Evolutionary conservation across 768 basidiomycete species (phyloP), one percentile per base, ranked within the genome.

Genomic region (Lentinula boryana): DNA sequence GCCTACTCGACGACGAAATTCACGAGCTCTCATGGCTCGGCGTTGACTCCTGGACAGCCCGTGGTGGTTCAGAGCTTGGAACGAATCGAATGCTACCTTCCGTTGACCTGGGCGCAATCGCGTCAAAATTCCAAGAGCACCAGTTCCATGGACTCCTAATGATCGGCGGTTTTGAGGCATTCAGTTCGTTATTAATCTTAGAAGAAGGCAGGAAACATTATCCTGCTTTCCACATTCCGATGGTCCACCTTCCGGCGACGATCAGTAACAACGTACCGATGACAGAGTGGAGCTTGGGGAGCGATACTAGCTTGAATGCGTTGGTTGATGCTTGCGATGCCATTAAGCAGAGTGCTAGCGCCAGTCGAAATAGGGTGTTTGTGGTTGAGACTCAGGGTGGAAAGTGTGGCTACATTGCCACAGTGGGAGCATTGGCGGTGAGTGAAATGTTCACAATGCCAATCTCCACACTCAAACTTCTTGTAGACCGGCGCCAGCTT

Each of bases 381-480:
- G 91, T 98, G 1, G 93, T 99, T 16, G 96, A 99, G 75, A 98
- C 95, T 0, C 97, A 98, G 72, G 97, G 97, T 53, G 97, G 96
- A 8, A 88, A 90, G 70, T 97, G 93, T 70, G 97, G 97, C 8
- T 99, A 95, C 71, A 85, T 99, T 60, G 95, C 95, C 3, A 88
- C 95, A 1, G 84, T 98, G 82, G 97, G 97, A 56, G 97, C 94
- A 6, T 77, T 99, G 67, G 97, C 96, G 43, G 95, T 96, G 65
- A 73, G 93, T 81, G 5, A 12, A 41, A 7, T 57, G 52, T 50
- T 18, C 6, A 12, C 8, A 18, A 48, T 32, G 38, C 2, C 41
- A 18, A 52, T 48, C 53, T 40, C 59, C 27, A 36, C 23, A 0
- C 46, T 62, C 10, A 57, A 60, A 60, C 9, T 60, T 16, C 50